Conservation (phyloP, 352 stramenopile genomes). For the Pythium graminicola region DNA sequence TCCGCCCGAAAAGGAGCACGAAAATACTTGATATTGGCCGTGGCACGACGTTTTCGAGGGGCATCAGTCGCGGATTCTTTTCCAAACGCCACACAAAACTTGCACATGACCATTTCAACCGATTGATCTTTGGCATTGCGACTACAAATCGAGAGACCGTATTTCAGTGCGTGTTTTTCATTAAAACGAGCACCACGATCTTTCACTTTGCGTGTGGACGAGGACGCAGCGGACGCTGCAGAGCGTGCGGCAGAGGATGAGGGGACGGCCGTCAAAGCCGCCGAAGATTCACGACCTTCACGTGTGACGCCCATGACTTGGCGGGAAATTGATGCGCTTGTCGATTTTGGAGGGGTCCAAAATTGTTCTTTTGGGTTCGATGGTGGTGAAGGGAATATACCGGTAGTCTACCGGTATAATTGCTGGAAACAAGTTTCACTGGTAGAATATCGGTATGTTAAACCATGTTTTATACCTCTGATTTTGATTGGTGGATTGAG, state of each 20-base stretch:
- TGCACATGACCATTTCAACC: slow-evolving; percentile 68
- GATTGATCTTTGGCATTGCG: slow-evolving; percentile 40
- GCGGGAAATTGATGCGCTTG: no score
- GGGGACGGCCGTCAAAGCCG: background rate
- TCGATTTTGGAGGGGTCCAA: background rate
- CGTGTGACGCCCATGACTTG: slow-evolving; percentile 3
- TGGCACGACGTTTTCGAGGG: slow-evolving; percentile 54
- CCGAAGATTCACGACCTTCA: background rate
- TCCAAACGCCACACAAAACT: slow-evolving; percentile 67
- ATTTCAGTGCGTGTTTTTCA: slow-evolving; percentile 64
- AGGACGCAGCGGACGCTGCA: background rate
- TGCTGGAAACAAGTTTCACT: no score
- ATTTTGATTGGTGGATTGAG: background rate
- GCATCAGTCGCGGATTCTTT: slow-evolving; percentile 46
- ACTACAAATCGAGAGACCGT: slow-evolving; percentile 55
- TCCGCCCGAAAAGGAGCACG: slow-evolving; percentile 56
- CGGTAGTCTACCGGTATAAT: background rate
- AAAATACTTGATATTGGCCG: slow-evolving; percentile 73
- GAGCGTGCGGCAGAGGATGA: background rate
- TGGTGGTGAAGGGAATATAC: no score
- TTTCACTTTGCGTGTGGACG: slow-evolving; percentile 32
- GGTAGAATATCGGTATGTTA: no score
- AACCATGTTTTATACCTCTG: no score
- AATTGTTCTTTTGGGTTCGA: background rate
- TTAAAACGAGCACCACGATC: slow-evolving; percentile 61